Percentiles rank a stretch among this genome's conserved stretches.
phyloP scores from a whole-genome alignment of 2,329 filamentous ascomycete genomes.

The Exophiala viscosa region DNA sequence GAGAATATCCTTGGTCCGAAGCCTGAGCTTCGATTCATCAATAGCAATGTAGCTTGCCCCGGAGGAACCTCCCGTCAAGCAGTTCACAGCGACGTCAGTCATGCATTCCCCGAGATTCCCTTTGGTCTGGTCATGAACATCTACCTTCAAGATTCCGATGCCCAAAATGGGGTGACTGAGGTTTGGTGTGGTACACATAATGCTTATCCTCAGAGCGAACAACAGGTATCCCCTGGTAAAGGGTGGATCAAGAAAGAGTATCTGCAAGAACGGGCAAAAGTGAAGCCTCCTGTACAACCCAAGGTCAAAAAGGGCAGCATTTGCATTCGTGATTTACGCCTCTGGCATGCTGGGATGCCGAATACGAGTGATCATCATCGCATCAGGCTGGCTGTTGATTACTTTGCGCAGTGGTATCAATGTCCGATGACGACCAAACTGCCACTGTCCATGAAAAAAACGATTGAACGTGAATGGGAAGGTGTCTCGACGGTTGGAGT shows the following conservation, averaged over 20 bases:
- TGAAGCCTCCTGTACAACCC: conserved; percentile 38
- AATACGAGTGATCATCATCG: conserved; percentile 45
- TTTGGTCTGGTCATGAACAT: conserved; percentile 49
- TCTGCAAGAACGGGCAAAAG: conserved; percentile 31
- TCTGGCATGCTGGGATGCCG: conserved; percentile 64
- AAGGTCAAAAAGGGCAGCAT: conserved; percentile 50
- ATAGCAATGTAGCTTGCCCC: conserved; percentile 39
- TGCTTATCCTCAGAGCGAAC: conserved; percentile 33
- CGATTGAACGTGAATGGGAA: conserved; percentile 16
- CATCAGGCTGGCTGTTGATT: conserved; percentile 43
- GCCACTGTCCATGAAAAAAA: conserved; percentile 11
- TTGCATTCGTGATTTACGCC: conserved; percentile 56
- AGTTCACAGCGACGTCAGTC: conserved; percentile 40
- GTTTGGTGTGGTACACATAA: conserved; percentile 49
- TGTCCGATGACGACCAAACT: conserved; percentile 20
- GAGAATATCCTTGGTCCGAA: conserved; percentile 37
- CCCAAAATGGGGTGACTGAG: conserved; percentile 48
- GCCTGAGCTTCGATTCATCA: conserved; percentile 37
- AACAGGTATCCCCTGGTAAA: conserved; percentile 37
- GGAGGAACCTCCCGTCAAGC: conserved; percentile 37
- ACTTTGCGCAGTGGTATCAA: conserved; percentile 25
- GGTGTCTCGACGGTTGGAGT: conserved; percentile 12
- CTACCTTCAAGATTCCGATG: conserved; percentile 43
- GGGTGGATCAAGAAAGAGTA: conserved; percentile 34
- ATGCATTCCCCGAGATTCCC: conserved; percentile 47